These are phyloP conservation scores for Calocybe cyanea DNA, from an alignment of 768 basidiomycete species.

Conservation along the genomic window DNA sequence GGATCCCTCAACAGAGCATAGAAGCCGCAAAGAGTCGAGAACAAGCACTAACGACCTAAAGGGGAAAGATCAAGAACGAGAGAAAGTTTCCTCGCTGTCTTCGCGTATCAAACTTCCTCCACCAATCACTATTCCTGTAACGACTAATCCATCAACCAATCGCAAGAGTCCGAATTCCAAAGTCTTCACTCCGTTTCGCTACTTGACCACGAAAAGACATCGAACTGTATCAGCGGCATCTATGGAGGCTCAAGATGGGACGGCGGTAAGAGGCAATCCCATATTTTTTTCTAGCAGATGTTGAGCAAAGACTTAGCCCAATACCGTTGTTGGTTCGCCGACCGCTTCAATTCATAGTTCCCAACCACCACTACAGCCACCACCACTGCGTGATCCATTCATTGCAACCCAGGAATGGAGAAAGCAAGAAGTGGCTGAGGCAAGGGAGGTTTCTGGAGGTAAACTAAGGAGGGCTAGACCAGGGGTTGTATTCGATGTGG, in stretches of 20 bases:
- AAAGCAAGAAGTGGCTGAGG: conserved; percentile 54
- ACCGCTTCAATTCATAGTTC: conserved; percentile 62
- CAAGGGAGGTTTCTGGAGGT: conserved; percentile 33
- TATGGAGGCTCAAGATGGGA: conserved; percentile 75
- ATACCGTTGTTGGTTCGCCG: conserved; percentile 73
- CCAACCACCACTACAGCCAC: conserved; percentile 44
- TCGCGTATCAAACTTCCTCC: conserved; percentile 9
- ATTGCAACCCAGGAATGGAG: conserved; percentile 70
- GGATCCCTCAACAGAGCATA: conserved; percentile 7
- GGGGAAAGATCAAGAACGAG: not conserved
- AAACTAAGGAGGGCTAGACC: conserved; percentile 45
- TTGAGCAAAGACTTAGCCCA: conserved; percentile 40
- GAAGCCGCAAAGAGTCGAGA: conserved; percentile 18
- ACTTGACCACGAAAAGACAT: conserved; percentile 53
- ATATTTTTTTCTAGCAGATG: conserved; percentile 5
- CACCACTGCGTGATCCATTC: conserved; percentile 60
- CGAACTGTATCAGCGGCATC: conserved; percentile 72
- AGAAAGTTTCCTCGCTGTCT: conserved; percentile 4
- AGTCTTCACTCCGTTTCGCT: conserved; percentile 60
- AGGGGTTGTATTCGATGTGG: conserved; percentile 64
- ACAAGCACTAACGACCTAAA: conserved; percentile 1
- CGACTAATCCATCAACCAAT: conserved; percentile 26
- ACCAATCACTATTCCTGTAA: conserved; percentile 23
- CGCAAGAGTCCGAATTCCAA: conserved; percentile 40
- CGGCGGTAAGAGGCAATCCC: conserved; percentile 52